Percentiles rank a stretch among this genome's conserved stretches.
Evolutionary conservation across 306 rosid genomes (phyloP).

Genomic region (Cucurbita moschata): DNA sequence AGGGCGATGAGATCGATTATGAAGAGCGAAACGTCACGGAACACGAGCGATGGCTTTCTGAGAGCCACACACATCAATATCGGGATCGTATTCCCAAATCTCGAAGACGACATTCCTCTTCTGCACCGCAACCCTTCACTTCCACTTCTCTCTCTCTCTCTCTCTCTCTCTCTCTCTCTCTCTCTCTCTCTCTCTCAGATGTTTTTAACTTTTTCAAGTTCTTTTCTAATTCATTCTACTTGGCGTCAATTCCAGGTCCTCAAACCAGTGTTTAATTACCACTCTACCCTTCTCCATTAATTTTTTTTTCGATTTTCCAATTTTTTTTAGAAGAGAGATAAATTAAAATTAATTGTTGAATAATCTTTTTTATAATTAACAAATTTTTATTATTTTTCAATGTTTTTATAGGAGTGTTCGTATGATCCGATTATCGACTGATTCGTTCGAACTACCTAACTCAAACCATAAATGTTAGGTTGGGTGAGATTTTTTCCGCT

Average conservation of each 20-base stretch:
- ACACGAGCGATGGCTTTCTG: conserved; percentile 35
- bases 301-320: too few species aligned
- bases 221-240: neutral
- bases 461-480: too few species aligned
- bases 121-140: neutral
- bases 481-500: too few species aligned
- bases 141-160: neutral
- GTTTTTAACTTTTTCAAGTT: neutral
- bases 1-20: conserved; percentile 22
- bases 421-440: too few species aligned
- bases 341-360: too few species aligned
- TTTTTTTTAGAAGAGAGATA: too few species aligned
- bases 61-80: conserved; percentile 29
- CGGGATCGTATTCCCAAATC: conserved; percentile 22
- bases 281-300: neutral
- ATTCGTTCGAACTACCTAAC: too few species aligned
- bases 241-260: neutral
- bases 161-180: neutral
- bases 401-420: too few species aligned
- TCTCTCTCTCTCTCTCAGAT: neutral
- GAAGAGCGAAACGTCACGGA: conserved; percentile 16
- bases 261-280: neutral
- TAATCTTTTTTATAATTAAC: too few species aligned
- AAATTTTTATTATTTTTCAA: too few species aligned
- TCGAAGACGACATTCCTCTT: conserved; percentile 12